phyloP scores from a whole-genome alignment of 139 green algal species.

The Coelastrella sp. region DNA sequence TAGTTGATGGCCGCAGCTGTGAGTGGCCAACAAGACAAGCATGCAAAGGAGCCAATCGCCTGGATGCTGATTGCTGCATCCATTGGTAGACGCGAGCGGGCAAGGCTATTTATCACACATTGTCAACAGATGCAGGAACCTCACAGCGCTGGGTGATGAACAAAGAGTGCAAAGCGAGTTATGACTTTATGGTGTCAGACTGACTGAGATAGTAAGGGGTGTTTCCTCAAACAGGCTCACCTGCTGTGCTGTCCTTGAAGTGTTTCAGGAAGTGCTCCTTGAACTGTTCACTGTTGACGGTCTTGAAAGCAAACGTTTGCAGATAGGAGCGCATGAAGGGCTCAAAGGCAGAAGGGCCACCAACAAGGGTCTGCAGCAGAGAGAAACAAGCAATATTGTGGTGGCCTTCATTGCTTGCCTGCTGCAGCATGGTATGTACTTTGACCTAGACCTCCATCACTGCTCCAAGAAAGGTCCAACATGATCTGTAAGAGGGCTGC shows the following conservation, averaged over 20 bases:
- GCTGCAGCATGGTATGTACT: too few species aligned
- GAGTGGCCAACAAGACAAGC: background rate
- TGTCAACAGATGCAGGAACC: too few species aligned
- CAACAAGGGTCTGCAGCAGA: slow-evolving; percentile 76
- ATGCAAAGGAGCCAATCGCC: background rate
- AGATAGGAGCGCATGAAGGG: slow-evolving; percentile 79
- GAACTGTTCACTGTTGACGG: slow-evolving; percentile 71
- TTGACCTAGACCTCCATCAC: too few species aligned
- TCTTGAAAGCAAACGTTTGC: slow-evolving; percentile 55
- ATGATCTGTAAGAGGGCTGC: too few species aligned
- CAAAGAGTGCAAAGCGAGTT: too few species aligned
- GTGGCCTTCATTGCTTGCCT: background rate
- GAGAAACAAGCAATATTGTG: slow-evolving; percentile 51
- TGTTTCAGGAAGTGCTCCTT: slow-evolving; percentile 74
- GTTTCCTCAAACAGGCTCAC: background rate
- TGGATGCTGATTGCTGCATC: too few species aligned
- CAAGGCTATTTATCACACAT: too few species aligned
- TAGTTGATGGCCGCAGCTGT: background rate
- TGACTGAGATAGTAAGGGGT: too few species aligned
- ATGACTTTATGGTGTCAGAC: too few species aligned
- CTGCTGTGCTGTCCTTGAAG: slow-evolving; percentile 63
- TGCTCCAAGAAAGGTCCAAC: too few species aligned
- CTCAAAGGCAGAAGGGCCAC: slow-evolving; percentile 74
- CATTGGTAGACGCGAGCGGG: too few species aligned
- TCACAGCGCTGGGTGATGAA: too few species aligned